A percentile compares a stretch with the other conserved stretches of the same genome.
Conservation (phyloP, 805 yeast species). For the Kodamaea sagamina region DNA sequence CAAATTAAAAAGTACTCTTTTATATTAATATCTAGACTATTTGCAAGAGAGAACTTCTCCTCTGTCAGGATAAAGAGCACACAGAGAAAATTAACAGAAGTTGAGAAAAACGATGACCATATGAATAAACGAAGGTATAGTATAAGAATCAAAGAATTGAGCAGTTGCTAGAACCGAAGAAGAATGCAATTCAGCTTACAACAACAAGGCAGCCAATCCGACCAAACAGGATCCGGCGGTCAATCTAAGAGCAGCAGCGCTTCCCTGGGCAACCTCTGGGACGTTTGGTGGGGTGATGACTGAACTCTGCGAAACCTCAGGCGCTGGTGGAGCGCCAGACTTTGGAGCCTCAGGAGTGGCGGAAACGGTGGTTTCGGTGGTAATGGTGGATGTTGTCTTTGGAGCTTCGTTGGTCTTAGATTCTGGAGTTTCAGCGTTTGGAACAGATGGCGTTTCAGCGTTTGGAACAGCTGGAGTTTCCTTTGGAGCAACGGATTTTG, state of each 20-base stretch:
- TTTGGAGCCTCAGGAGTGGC: not conserved
- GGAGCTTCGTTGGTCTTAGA: too few relatives aligned
- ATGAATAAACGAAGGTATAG: not conserved
- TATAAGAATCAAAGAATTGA: not conserved
- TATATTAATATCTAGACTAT: too few relatives aligned
- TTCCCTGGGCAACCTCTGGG: conserved; percentile 7
- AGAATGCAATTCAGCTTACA: not conserved
- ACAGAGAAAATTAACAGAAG: too few relatives aligned
- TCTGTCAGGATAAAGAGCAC: too few relatives aligned
- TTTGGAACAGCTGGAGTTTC: too few relatives aligned
- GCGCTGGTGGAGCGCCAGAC: not conserved
- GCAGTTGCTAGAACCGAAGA: not conserved
- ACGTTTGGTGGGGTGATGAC: not conserved
- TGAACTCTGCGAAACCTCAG: not conserved
- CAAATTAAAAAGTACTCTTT: too few relatives aligned
- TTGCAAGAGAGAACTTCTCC: too few relatives aligned
- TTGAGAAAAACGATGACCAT: not conserved
- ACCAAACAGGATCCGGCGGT: conserved; percentile 12
- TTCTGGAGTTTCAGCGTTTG: too few relatives aligned
- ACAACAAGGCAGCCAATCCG: conserved; percentile 12
- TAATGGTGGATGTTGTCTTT: too few relatives aligned
- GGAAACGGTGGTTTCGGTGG: too few relatives aligned
- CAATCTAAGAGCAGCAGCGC: conserved; percentile 10
- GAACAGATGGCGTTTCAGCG: too few relatives aligned
- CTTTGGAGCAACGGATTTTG: conserved; percentile 11